These are phyloP conservation scores for Nicotiana attenuata DNA, from an alignment of 257 asterid species.

Conservation along the genomic window DNA sequence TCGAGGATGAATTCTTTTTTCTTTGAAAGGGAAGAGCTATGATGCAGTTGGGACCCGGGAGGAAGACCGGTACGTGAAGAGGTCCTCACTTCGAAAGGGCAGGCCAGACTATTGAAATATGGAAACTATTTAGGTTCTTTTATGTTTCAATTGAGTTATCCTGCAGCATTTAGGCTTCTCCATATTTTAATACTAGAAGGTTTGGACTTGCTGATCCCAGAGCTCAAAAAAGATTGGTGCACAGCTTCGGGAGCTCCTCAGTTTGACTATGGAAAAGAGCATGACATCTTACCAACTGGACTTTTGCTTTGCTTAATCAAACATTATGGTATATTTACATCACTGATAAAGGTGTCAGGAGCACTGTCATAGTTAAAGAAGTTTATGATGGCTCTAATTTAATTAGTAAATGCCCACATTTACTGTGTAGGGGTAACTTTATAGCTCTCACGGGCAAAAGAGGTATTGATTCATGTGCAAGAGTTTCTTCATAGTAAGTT, in stretches of 20 bases:
- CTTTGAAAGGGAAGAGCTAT: too few species aligned
- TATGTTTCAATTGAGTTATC: too few species aligned
- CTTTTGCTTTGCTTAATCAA: constrained; percentile 73
- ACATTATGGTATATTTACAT: constrained; percentile 80
- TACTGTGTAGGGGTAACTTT: constrained; percentile 52
- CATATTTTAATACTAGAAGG: constrained; percentile 73
- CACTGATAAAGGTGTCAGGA: constrained; percentile 71
- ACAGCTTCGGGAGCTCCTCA: constrained; percentile 87
- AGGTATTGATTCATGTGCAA: constrained; percentile 23
- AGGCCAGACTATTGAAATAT: constrained; percentile 55
- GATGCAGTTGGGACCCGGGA: too few species aligned
- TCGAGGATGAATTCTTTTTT: too few species aligned
- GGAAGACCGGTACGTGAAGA: constrained; percentile 27
- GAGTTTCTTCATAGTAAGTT: neutral
- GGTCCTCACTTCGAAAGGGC: constrained; percentile 10
- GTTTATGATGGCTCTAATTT: constrained; percentile 67
- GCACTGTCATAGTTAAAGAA: constrained; percentile 77
- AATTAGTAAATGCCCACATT: constrained; percentile 51
- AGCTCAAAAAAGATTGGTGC: constrained; percentile 77
- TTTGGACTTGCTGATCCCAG: constrained; percentile 62
- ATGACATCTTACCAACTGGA: constrained; percentile 76
- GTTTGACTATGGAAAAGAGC: constrained; percentile 82
- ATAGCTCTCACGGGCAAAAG: constrained; percentile 58
- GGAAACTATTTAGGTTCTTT: constrained; percentile 64
- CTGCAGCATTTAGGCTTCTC: constrained; percentile 38